Evolutionary conservation across 768 basidiomycete species (phyloP).

Genomic region (Auriscalpium orientale): DNA sequence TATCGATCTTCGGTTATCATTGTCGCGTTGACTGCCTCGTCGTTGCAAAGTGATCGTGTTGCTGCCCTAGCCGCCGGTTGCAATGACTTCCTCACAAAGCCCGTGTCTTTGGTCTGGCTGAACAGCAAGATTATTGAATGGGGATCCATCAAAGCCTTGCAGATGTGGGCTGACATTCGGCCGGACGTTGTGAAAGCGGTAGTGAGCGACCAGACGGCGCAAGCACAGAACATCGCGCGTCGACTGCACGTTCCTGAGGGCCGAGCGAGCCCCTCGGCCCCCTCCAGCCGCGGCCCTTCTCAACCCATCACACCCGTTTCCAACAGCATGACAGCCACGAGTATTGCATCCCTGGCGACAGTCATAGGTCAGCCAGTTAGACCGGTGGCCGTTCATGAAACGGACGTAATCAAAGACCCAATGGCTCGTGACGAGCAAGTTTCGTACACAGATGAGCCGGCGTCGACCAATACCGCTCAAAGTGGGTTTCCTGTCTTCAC

Average conservation of each 20-base stretch:
- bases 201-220: slow-evolving; percentile 36
- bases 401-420: no score
- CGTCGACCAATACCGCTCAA: no score
- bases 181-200: slow-evolving; percentile 49
- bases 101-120: slow-evolving; percentile 90
- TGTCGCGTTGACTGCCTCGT: slow-evolving; percentile 96
- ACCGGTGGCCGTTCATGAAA: no score
- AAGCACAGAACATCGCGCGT: slow-evolving; percentile 40
- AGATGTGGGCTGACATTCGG: slow-evolving; percentile 84
- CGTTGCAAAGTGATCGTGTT: slow-evolving; percentile 90
- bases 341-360: background rate
- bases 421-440: no score
- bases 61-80: slow-evolving; percentile 97
- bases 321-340: background rate
- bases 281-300: slow-evolving; percentile 34
- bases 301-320: slow-evolving; percentile 8
- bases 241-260: slow-evolving; percentile 43
- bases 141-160: slow-evolving; percentile 93
- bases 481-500: no score
- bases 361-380: no score
- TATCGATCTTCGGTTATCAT: slow-evolving; percentile 95
- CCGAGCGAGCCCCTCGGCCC: slow-evolving; percentile 29
- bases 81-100: slow-evolving; percentile 98
- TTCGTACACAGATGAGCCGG: no score
- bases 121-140: slow-evolving; percentile 99